Conservation (phyloP, 768 basidiomycete species). For the Cubamyces sp. region DNA sequence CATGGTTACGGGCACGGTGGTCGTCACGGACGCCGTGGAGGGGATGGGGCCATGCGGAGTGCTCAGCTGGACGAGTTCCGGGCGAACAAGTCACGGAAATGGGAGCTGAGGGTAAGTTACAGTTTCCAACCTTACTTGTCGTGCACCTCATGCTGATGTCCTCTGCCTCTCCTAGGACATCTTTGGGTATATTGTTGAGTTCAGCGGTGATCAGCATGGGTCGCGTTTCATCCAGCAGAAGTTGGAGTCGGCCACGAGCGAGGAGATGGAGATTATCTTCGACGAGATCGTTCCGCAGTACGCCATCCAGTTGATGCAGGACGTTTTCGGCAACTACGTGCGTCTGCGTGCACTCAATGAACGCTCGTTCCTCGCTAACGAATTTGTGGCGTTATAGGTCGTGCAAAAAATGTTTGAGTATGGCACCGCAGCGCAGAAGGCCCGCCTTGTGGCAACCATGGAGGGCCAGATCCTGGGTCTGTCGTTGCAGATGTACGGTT, state of each 20-base stretch:
- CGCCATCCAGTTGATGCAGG: conserved; percentile 77
- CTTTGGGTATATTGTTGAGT: conserved; percentile 83
- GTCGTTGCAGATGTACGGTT: conserved; percentile 93
- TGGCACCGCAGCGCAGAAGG: conserved; percentile 77
- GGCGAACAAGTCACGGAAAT: conserved; percentile 73
- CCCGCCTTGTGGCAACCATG: conserved; percentile 69
- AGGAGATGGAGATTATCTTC: conserved; percentile 80
- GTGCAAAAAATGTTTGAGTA: conserved; percentile 93
- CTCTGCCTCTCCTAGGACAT: conserved; percentile 65
- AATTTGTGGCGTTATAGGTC: conserved; percentile 53
- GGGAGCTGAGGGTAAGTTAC: conserved; percentile 73
- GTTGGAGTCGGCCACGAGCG: conserved; percentile 72
- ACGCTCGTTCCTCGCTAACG: conserved; percentile 3
- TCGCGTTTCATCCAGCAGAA: conserved; percentile 96
- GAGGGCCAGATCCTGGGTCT: conserved; percentile 76
- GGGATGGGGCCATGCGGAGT: conserved; percentile 58
- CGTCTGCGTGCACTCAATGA: conserved; percentile 31
- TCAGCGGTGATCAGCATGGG: conserved; percentile 94
- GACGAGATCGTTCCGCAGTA: conserved; percentile 85
- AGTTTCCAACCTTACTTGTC: conserved; percentile 15
- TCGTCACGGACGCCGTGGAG: conserved; percentile 52
- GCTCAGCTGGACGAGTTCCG: conserved; percentile 85
- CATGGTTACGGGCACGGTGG: conserved; percentile 33
- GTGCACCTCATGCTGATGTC: not conserved
- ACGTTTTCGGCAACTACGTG: conserved; percentile 97